phyloP scores from a whole-genome alignment of 208 protist genomes.

The Porcisia hertigi region DNA sequence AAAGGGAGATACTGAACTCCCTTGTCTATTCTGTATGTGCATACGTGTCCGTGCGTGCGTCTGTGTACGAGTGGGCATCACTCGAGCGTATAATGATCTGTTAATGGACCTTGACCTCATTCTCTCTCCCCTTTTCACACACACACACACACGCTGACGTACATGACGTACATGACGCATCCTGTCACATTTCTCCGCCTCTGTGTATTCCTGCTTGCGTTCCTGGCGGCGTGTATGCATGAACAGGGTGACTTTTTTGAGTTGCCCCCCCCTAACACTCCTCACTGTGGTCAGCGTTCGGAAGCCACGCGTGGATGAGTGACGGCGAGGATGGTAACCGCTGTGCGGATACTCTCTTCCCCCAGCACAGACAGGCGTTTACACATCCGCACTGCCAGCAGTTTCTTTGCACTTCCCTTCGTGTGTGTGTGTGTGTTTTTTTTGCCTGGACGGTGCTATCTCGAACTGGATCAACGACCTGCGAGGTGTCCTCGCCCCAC shows the following conservation, averaged over 20 bases:
- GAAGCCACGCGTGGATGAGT: not conserved
- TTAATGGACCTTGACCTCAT: not conserved
- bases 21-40: not conserved
- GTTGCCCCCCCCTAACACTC: not conserved
- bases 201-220: not conserved
- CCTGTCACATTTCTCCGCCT: not conserved
- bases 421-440: not conserved
- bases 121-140: not conserved
- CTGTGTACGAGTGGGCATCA: not conserved
- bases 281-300: not conserved
- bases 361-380: not conserved
- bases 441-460: not conserved
- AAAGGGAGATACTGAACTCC: not conserved
- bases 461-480: not conserved
- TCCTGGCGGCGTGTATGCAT: not conserved
- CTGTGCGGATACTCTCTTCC: not conserved
- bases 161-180: not conserved
- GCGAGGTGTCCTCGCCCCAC: not conserved
- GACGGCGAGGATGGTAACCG: not conserved
- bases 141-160: not conserved
- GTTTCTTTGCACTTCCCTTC: not conserved
- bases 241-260: not conserved
- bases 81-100: conserved; percentile 2
- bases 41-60: not conserved
- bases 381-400: not conserved